Evolutionary conservation across 2,329 filamentous ascomycete species (phyloP), one percentile per base, ranked within the genome.

Genomic region (Cytospora piceae): DNA sequence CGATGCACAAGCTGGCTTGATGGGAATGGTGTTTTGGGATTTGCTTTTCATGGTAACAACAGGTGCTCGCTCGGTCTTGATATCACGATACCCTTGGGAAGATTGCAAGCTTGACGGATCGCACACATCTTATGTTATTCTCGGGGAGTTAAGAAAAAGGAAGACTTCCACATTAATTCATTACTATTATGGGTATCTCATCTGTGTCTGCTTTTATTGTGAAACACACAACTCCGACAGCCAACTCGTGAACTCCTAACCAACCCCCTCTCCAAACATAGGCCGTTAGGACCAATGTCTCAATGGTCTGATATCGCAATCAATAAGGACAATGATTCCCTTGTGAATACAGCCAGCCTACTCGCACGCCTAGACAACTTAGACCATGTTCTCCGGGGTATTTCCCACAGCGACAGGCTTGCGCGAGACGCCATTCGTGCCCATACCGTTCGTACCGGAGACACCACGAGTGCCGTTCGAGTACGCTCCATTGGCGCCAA

Each of bases 321-420:
- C 17, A 7, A 46, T 49, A 11, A 3, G 4, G n/a, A 34, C 12
- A 39, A 5, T n/a, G 5, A 22, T 7, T 15, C n/a, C 37, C n/a
- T 12, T 11, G 3, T 3, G 27, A 5, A 1, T 2, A 11, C 2
- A 24, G 27, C 22, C 27, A 22, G 6, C 27, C 15, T 11, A 15
- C 11, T 7, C 11, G 31, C 20, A 12, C 27, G 14, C 6, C 9
- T 14, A 5, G 14, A 2, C 3, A 49, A 9, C 37, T 62, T 63
- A 68, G 9, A 68, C 63, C 60, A 68, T 66, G 24, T 37, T 24
- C 51, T 68, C 66, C 6, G 63, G 60, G 17, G 27, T 32, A 2
- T 31, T 22, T 22, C 59, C 59, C 4, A 42, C 54, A 2, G 27
- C 60, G 9, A 68, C 66, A 17, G 66, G 66, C 34, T 68, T 68